Evolutionary conservation across 352 stramenopile genomes (phyloP), one percentile per base, ranked within the genome.

Genomic region (Vaucheria bursata): DNA sequence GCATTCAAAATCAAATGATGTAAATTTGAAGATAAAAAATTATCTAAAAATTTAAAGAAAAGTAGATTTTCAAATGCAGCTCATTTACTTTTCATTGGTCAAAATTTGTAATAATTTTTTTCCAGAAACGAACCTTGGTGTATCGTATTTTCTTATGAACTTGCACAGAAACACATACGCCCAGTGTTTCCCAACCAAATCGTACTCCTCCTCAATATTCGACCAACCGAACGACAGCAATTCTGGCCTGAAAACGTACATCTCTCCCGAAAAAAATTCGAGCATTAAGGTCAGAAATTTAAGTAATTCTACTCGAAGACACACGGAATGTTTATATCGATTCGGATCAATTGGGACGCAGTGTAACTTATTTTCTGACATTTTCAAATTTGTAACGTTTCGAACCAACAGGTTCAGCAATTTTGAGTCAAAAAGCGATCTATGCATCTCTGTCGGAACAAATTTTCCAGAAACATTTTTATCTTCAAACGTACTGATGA

Each of bases 161-260:
- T 90, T 89, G 67, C 93, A 98, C 0, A 98, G 89, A 80, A 97
- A 97, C 70, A 98, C 88, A 80, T 98, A 98, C 39, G 93, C 94
- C 91, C 93, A 98, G 39, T 97, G 89, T 84, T 98, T 99, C 3
- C 91, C 12, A 12, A 59, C 45, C 12, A 59, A 25, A 7, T 70
- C 8, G 29, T 34, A 38, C 6, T 70, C 34, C 18, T 77, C 67
- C 76, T 81, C 78, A 64, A 81, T 77, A 71, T 81, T 81, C 52
- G 77, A 94, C 94, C 93, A 98, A 37, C 95, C 94, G 89, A 97
- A 99, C 85, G 98, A 98, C 70, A 99, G 95, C 59, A 99, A 90
- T 83, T 98, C 93, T 73, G 97, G 98, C 74, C 93, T 87, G 77
- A 97, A 89, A 12, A 95, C 89, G 1, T 89, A 90, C 45, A 98